Conservation (phyloP, 2,329 filamentous ascomycete genomes). For the Paecilomyces sp. region DNA sequence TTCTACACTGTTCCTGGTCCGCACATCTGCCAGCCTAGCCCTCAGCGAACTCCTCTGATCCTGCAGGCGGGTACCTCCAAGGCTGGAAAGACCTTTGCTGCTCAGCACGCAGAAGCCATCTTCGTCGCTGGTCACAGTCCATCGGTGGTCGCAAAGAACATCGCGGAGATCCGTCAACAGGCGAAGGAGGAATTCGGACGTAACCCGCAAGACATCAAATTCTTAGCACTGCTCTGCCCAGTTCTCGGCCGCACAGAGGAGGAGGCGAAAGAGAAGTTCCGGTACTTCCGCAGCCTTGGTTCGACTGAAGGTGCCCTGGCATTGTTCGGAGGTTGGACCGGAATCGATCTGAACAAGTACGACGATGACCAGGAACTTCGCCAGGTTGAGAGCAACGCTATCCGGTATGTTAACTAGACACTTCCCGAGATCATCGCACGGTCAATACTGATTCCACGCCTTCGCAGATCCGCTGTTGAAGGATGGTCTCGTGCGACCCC, state of each 20-base stretch:
- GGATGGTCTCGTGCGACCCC: constrained; percentile 50
- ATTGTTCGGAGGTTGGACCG: constrained; percentile 69
- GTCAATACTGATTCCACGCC: constrained; percentile 1
- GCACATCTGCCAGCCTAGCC: constrained; percentile 59
- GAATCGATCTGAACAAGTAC: constrained; percentile 55
- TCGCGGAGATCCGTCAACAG: constrained; percentile 55
- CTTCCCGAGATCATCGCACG: background rate
- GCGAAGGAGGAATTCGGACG: constrained; percentile 49
- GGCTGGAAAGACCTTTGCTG: constrained; percentile 59
- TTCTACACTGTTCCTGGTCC: constrained; percentile 59
- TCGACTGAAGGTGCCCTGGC: constrained; percentile 60
- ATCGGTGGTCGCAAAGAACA: constrained; percentile 52
- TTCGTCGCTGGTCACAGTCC: constrained; percentile 63
- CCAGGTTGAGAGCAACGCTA: constrained; percentile 55
- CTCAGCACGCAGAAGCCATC: constrained; percentile 64
- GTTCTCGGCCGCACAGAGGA: constrained; percentile 60
- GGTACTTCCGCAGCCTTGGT: constrained; percentile 55
- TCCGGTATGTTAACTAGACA: constrained; percentile 30
- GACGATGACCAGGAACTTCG: constrained; percentile 57
- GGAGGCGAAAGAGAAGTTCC: constrained; percentile 58
- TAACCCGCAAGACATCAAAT: constrained; percentile 57
- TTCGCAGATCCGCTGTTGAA: constrained; percentile 40
- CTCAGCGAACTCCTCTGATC: constrained; percentile 62
- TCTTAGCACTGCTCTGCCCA: constrained; percentile 59
- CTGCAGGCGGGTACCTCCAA: constrained; percentile 64